Evolutionary conservation across 805 yeast species (phyloP).

Genomic region (Helenozyma baotianmanensis): DNA sequence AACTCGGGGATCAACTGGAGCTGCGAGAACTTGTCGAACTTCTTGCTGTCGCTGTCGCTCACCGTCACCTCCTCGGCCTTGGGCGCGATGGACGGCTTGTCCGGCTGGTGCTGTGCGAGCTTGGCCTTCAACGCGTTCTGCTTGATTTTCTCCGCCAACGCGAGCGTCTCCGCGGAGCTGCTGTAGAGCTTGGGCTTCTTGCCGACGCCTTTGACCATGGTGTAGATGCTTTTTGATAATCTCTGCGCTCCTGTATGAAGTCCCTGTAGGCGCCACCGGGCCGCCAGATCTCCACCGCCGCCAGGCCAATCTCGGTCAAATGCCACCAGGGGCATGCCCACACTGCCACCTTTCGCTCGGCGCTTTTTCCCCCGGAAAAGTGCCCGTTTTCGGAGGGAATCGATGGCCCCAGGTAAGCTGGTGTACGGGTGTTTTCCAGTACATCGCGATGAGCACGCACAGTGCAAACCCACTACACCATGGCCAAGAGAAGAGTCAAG

Average conservation of each 20-base stretch:
- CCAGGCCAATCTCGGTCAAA: too few relatives aligned
- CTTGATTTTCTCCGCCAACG: constrained; percentile 54
- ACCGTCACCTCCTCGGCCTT: constrained; percentile 16
- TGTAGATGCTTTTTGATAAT: too few relatives aligned
- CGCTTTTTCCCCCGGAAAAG: too few relatives aligned
- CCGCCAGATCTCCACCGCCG: too few relatives aligned
- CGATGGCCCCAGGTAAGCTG: too few relatives aligned
- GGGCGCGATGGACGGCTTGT: constrained; percentile 9
- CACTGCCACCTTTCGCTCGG: too few relatives aligned
- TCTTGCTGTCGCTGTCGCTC: constrained; percentile 10
- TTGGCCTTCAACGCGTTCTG: constrained; percentile 26
- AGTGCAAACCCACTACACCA: constrained; percentile 7
- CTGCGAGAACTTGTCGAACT: constrained; percentile 44
- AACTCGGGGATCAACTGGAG: constrained; percentile 72
- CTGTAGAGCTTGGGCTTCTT: constrained; percentile 13
- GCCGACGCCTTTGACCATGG: constrained; percentile 4
- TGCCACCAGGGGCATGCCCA: too few relatives aligned
- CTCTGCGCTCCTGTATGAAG: too few relatives aligned
- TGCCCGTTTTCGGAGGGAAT: too few relatives aligned
- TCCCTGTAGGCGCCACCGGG: too few relatives aligned
- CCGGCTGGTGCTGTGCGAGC: constrained; percentile 13
- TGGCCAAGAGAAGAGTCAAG: constrained; percentile 51
- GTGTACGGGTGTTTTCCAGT: constrained; percentile 11
- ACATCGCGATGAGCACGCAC: constrained; percentile 1
- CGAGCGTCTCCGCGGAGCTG: constrained; percentile 30